Evolutionary conservation across 2,329 filamentous ascomycete genomes (phyloP), one percentile per base, ranked within the genome.

Genomic region (Aspergillus fijiensis): DNA sequence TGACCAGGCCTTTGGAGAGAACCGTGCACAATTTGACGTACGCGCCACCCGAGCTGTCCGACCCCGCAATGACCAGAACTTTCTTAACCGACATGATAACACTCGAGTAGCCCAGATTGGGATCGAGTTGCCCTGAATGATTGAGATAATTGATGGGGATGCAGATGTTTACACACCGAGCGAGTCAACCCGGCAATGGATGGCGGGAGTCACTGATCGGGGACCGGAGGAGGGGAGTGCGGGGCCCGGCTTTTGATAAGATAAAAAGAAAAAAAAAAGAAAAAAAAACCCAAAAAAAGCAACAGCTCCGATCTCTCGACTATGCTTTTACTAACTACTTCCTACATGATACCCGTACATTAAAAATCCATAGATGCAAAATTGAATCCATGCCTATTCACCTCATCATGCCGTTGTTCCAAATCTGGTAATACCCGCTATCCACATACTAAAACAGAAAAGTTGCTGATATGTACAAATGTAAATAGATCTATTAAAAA

Each of bases 41-140:
- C 90, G 92, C 92, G 80, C 92, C 92, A 70, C 92, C 92, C 29
- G 92, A 96, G 77, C 90, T 91, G 77, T 96, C 92, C 27, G 92
- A 96, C 63, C 92, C 92, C 53, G 92, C 92, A 69, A 96, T 90
- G 19, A 95, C 86, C 59, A 96, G 80, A 50, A 96, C 87, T 60
- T 87, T 80, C 66, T 80, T 76, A 54, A 74, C 64, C 48, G 72
- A 66, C 74, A 78, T 78, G 54, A 56, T 68, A 58, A 57, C 51
- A 10, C 27, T 47, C 45, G 29, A 45, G n/a, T 49, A 42, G 16
- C 31, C 39, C 42, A 55, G 31, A 45, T 21, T 7, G 29, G n/a
- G 7, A 47, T 35, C 10, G 7, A 33, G 31, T 52, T 45, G 21
- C 39, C 49, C 23, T n/a, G 51, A 51, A 12, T 16, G n/a, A 23